Base-by-base conservation (phyloP, 2,329 filamentous ascomycete genomes). In the Venturiaceae sp. region DNA sequence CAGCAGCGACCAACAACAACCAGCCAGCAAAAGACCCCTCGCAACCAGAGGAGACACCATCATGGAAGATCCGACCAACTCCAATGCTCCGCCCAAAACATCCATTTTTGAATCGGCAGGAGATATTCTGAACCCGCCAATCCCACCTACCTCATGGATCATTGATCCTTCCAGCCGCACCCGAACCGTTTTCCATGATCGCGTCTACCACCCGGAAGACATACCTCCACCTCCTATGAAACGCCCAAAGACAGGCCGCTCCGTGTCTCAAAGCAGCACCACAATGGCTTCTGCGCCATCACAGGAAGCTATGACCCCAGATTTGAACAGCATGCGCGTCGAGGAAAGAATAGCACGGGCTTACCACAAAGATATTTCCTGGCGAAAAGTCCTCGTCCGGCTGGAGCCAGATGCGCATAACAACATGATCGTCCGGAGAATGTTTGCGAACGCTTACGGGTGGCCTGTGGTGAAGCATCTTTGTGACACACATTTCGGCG, bases 331-430 rank as follows among this genome's bases (percentile, higher is more conserved):
- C 21, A 92, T 97, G 84, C 90, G 88, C 62, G 91, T 97, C 0
- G 94, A 99, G 71, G 94, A 99, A 71, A 97, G 96, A 74, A 99
- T 99, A 64, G 94, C 94, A 1, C 83, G 94, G 52, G 94, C 91
- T 14, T 99, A 99, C 73, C 94, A 99, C 71, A 84, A 85, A 13
- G 90, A 90, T 62, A 75, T 99, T 21, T 89, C 90, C 1, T 99
- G 94, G 94, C 88, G 94, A 50, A 99, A 99, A 70, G 94, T 99
- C 1, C 82, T 99, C 3, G 94, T 99, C 14, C 88, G 94, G 57
- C 79, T 99, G 2, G 92, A 99, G 69, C 94, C 94, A 0, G 94
- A 99, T 72, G 94, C 94, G 0, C 94, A 99, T 75, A 99, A 99
- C 73, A 99, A 99, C 71, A 95, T 99, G 64, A 87, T 97, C 61